Conservation (phyloP, 352 stramenopile genomes). For the Ophiocytium majus region DNA sequence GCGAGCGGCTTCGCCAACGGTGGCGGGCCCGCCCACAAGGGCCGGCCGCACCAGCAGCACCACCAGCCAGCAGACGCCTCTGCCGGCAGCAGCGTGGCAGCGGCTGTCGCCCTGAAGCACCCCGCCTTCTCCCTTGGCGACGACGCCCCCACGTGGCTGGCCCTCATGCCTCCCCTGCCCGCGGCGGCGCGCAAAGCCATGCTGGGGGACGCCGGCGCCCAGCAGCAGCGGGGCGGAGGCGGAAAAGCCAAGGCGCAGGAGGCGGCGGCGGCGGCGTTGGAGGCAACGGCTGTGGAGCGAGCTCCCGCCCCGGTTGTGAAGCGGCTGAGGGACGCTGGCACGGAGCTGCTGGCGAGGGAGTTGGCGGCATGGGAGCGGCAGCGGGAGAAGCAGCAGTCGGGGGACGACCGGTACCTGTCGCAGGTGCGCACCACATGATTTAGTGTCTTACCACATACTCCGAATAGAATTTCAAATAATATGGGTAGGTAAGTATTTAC, state of each 20-base stretch:
- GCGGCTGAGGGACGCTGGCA: neutral
- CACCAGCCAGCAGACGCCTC: neutral
- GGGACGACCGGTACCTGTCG: constrained; percentile 45
- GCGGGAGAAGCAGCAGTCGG: constrained; percentile 26
- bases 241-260: neutral
- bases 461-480: no score
- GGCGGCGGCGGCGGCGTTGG: neutral
- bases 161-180: neutral
- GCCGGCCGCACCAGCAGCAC: no score
- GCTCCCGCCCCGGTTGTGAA: neutral
- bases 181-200: neutral
- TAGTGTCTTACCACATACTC: no score
- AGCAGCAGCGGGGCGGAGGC: neutral
- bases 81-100: neutral
- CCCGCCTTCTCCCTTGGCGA: neutral
- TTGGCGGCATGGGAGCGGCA: constrained; percentile 34
- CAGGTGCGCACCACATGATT: constrained; percentile 23
- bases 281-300: neutral
- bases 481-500: no score
- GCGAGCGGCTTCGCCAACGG: no score
- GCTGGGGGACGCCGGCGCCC: neutral
- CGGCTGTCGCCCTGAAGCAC: neutral
- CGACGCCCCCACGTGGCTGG: constrained; percentile 7
- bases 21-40: no score
- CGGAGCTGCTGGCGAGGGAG: constrained; percentile 36